Percentiles rank a stretch among this genome's conserved stretches.
Evolutionary conservation across 371 early-diverging fungal genomes (phyloP).

Genomic region (Circinella umbellata): DNA sequence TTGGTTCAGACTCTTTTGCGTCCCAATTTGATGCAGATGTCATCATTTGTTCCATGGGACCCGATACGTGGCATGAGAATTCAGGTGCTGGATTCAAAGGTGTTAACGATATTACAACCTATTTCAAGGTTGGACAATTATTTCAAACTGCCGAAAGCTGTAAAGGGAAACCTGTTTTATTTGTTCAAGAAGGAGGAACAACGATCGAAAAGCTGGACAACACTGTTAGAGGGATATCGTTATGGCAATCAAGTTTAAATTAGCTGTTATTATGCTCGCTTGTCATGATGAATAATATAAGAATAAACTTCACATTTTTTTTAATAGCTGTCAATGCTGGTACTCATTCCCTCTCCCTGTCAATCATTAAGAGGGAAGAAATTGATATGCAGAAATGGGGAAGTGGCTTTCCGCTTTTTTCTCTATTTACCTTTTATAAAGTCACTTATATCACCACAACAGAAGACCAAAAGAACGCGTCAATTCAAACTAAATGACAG

Average conservation of each 20-base stretch:
- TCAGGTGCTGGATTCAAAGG: conserved; percentile 67
- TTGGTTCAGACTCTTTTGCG: conserved; percentile 13
- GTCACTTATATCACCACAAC: no score
- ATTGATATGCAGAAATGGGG: no score
- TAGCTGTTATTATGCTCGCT: no score
- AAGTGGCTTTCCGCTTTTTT: no score
- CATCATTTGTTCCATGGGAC: conserved; percentile 60
- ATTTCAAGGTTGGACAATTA: conserved; percentile 54
- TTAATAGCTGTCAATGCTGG: no score
- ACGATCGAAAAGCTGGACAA: conserved; percentile 60
- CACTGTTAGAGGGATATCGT: conserved; percentile 54
- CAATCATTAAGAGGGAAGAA: no score
- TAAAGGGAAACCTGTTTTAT: conserved; percentile 57
- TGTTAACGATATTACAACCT: conserved; percentile 41
- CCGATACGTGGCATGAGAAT: conserved; percentile 70
- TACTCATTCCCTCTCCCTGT: no score
- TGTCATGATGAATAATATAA: no score
- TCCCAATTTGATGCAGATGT: conserved; percentile 46
- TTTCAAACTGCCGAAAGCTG: conserved; percentile 36
- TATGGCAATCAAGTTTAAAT: no score
- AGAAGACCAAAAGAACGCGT: background rate
- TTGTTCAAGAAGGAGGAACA: conserved; percentile 81
- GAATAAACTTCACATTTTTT: no score
- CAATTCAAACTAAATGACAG: background rate
- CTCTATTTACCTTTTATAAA: no score